Percentiles rank a stretch among this genome's conserved stretches.
These are phyloP conservation scores for Tricholoma saponaceum DNA, from an alignment of 768 basidiomycete genomes.

Conservation along the genomic window DNA sequence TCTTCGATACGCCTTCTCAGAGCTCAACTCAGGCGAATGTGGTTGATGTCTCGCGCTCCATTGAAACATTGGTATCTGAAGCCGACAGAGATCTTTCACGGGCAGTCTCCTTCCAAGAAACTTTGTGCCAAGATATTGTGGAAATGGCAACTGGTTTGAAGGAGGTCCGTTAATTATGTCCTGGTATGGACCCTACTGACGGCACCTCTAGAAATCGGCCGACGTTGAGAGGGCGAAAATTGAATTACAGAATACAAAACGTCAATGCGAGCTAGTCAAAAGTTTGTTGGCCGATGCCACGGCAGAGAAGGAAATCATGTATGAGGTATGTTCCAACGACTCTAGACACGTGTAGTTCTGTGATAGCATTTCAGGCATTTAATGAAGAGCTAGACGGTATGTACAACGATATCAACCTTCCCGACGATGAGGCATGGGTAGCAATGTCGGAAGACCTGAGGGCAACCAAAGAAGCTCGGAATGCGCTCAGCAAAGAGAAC, in stretches of 20 bases:
- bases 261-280: conserved; percentile 79
- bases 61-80: conserved; percentile 53
- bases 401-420: conserved; percentile 82
- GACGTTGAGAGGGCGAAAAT: conserved; percentile 60
- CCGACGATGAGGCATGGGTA: conserved; percentile 80
- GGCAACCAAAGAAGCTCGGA: conserved; percentile 71
- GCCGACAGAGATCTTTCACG: conserved; percentile 53
- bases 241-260: conserved; percentile 65
- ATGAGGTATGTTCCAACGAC: conserved; percentile 52
- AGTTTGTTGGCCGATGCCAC: conserved; percentile 72
- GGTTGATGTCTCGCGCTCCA: conserved; percentile 35
- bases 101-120: conserved; percentile 51
- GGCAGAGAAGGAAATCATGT: conserved; percentile 90
- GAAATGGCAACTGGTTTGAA: conserved; percentile 47
- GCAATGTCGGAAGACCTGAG: conserved; percentile 72
- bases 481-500: conserved; percentile 74
- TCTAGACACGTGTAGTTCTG: not conserved
- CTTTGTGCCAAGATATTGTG: conserved; percentile 47
- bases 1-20: conserved; percentile 29
- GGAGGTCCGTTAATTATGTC: conserved; percentile 40
- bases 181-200: not conserved
- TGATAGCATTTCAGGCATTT: conserved; percentile 58
- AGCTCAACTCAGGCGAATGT: conserved; percentile 19
- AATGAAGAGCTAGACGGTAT: conserved; percentile 92
- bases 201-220: conserved; percentile 40